Conservation (phyloP, 192 early-diverging fungal species). For the Globomyces pollinis-pini region DNA sequence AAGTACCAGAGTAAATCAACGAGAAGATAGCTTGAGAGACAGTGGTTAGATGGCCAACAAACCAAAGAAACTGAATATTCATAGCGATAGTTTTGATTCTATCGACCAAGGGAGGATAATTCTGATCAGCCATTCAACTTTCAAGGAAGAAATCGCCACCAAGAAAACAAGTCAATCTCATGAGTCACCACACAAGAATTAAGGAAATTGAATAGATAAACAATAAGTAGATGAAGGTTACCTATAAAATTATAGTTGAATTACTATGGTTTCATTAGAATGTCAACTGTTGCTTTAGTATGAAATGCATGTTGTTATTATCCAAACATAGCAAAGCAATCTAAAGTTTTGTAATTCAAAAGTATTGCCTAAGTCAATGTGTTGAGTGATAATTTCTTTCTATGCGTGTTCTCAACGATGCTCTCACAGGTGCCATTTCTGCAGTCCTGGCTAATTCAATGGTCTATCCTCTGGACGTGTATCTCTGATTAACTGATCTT, state of each 20-base stretch:
- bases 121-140: conserved; percentile 5
- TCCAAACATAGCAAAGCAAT: background rate
- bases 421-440: background rate
- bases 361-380: too few species aligned
- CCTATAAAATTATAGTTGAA: too few species aligned
- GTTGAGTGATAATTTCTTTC: too few species aligned
- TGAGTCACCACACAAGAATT: too few species aligned
- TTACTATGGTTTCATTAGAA: too few species aligned
- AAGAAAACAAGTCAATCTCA: too few species aligned
- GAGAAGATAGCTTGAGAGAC: conserved; percentile 24
- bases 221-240: too few species aligned
- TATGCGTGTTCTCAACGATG: background rate
- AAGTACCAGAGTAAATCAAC: background rate
- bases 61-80: conserved; percentile 30
- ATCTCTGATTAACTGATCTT: background rate
- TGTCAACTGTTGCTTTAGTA: background rate
- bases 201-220: too few species aligned
- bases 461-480: conserved; percentile 10
- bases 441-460: conserved; percentile 8
- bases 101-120: background rate
- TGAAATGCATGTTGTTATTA: background rate
- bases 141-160: background rate
- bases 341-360: background rate
- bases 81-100: conserved; percentile 15
- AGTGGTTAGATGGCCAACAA: conserved; percentile 29